Evolutionary conservation across 352 stramenopile genomes (phyloP).

Genomic region (Elongisporangium senticosum): DNA sequence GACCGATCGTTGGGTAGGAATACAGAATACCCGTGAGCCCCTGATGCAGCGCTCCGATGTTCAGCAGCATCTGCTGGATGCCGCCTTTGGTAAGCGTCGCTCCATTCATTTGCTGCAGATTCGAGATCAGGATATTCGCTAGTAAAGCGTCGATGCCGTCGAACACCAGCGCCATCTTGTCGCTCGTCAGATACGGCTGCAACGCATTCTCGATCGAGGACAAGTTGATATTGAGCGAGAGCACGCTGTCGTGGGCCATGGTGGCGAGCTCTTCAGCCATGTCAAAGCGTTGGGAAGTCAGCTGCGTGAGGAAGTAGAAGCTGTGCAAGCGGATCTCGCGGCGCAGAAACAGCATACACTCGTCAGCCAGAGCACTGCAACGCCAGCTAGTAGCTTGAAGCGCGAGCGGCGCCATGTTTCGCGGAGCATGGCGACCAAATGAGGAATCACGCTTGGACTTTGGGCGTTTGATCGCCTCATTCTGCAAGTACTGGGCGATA

Average conservation of each 20-base stretch:
- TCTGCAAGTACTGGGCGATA: slow-evolving; percentile 52
- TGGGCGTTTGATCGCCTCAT: slow-evolving; percentile 1
- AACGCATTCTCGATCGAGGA: slow-evolving; percentile 69
- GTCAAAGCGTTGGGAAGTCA: slow-evolving; percentile 60
- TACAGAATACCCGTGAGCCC: slow-evolving; percentile 65
- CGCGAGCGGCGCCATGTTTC: slow-evolving; percentile 14
- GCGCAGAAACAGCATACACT: slow-evolving; percentile 74
- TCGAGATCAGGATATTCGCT: slow-evolving; percentile 51
- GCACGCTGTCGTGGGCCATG: slow-evolving; percentile 69
- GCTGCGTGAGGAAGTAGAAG: slow-evolving; percentile 75
- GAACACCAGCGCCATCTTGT: slow-evolving; percentile 74
- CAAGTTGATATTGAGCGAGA: slow-evolving; percentile 72
- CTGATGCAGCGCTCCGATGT: slow-evolving; percentile 71
- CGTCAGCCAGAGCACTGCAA: slow-evolving; percentile 67
- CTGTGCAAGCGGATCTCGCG: slow-evolving; percentile 71
- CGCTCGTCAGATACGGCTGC: slow-evolving; percentile 59
- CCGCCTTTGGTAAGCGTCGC: slow-evolving; percentile 61
- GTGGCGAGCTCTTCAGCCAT: slow-evolving; percentile 40
- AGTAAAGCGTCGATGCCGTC: slow-evolving; percentile 69
- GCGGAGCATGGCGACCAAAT: slow-evolving; percentile 3
- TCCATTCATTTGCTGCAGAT: slow-evolving; percentile 58
- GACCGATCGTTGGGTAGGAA: slow-evolving; percentile 50
- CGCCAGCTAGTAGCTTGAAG: slow-evolving; percentile 59
- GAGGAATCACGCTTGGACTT: slow-evolving; percentile 8
- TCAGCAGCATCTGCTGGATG: slow-evolving; percentile 76